phyloP scores from a whole-genome alignment of 2,329 filamentous ascomycete species.

The Botrytis sinoallii region DNA sequence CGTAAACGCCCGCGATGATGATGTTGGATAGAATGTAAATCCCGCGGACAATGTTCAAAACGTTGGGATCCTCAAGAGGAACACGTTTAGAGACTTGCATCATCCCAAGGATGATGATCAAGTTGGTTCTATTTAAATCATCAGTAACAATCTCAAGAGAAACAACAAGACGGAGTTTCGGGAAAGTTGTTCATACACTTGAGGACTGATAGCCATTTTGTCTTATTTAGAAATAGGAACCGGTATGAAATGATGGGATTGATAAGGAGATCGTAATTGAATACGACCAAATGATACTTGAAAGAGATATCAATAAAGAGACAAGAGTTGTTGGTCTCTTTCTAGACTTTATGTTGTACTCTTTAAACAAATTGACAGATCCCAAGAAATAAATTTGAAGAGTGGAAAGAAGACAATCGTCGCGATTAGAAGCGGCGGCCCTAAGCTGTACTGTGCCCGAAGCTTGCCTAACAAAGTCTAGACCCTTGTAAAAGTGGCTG shows the following conservation, averaged over 20 bases:
- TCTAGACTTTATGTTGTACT: neutral
- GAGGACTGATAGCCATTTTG: slow-evolving; percentile 63
- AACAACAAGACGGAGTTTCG: slow-evolving; percentile 19
- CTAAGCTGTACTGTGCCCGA: neutral
- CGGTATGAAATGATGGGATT: neutral
- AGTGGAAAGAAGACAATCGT: slow-evolving; percentile 13
- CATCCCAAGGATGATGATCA: slow-evolving; percentile 93
- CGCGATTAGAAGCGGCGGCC: slow-evolving; percentile 18
- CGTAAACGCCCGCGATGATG: slow-evolving; percentile 79
- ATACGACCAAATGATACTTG: slow-evolving; percentile 22
- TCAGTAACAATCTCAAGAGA: slow-evolving; percentile 22
- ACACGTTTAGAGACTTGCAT: slow-evolving; percentile 98
- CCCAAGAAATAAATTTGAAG: slow-evolving; percentile 1
- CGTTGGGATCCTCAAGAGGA: slow-evolving; percentile 83
- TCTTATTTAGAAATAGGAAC: slow-evolving; percentile 25
- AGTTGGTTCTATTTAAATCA: slow-evolving; percentile 66
- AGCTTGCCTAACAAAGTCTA: slow-evolving; percentile 6
- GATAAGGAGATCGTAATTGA: slow-evolving; percentile 23
- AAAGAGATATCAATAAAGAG: neutral
- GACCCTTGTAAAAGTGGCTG: neutral
- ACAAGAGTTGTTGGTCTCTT: neutral
- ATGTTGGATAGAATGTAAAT: slow-evolving; percentile 67
- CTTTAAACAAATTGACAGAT: slow-evolving; percentile 7
- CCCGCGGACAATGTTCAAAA: slow-evolving; percentile 61
- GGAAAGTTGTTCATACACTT: slow-evolving; percentile 60